phyloP scores from a whole-genome alignment of 2,329 filamentous ascomycete species.

The Fusarium redolens region DNA sequence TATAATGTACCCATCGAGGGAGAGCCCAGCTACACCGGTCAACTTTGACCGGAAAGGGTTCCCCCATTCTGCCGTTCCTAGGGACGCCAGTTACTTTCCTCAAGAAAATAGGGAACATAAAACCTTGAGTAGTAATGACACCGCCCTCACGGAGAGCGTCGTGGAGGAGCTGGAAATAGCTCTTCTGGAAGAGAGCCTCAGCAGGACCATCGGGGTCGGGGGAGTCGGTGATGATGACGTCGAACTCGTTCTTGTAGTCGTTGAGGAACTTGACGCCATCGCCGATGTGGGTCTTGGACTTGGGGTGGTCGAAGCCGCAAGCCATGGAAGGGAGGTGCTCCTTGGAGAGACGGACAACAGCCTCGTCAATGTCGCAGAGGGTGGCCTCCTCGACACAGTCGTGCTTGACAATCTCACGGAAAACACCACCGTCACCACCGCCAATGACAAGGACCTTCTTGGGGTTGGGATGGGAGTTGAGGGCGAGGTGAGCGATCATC shows the following conservation, averaged over 20 bases:
- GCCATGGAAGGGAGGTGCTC: conserved; percentile 96
- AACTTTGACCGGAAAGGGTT: conserved; percentile 33
- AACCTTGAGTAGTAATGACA: conserved; percentile 99
- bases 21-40: conserved; percentile 19
- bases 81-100: conserved; percentile 53
- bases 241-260: conserved; percentile 96
- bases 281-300: conserved; percentile 90
- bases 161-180: conserved; percentile 94
- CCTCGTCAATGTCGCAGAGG: conserved; percentile 99
- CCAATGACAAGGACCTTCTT: conserved; percentile 99
- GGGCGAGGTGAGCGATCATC: conserved; percentile 99
- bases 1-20: conserved; percentile 41
- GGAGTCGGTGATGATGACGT: conserved; percentile 99
- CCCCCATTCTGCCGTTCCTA: conserved; percentile 48
- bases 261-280: conserved; percentile 99
- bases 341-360: conserved; percentile 98
- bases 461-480: conserved; percentile 98
- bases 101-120: conserved; percentile 82
- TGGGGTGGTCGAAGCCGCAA: conserved; percentile 91
- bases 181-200: conserved; percentile 97
- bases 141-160: conserved; percentile 92
- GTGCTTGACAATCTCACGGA: conserved; percentile 99
- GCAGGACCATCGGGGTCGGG: conserved; percentile 96
- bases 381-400: conserved; percentile 94
- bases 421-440: conserved; percentile 95